These are phyloP conservation scores for Neurospora sp. DNA, from an alignment of 495 filamentous ascomycete species.

Conservation along the genomic window DNA sequence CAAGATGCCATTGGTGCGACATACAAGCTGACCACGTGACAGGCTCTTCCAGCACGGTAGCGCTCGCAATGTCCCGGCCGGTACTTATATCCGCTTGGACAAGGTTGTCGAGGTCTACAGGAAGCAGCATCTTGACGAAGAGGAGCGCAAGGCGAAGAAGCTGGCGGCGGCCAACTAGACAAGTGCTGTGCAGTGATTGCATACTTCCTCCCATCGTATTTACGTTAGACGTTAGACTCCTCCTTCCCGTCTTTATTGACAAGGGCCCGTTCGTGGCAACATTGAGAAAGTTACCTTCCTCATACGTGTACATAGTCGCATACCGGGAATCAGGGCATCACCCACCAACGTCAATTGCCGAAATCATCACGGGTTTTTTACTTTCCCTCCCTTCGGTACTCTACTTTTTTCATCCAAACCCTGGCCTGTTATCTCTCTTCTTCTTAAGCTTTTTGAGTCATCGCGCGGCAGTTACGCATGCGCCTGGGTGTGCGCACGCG, in stretches of 20 bases:
- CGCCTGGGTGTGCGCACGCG: slow-evolving; percentile 2
- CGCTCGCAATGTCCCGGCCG: slow-evolving; percentile 35
- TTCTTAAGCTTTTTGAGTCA: not conserved
- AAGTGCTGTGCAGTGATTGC: slow-evolving; percentile 1
- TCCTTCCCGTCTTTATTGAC: not conserved
- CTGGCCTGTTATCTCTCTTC: not conserved
- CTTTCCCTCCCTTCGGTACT: not conserved
- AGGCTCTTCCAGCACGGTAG: slow-evolving; percentile 35
- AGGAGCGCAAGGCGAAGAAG: slow-evolving; percentile 37
- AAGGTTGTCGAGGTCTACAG: slow-evolving; percentile 39
- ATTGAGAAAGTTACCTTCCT: slow-evolving; percentile 1
- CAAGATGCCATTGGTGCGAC: slow-evolving; percentile 7
- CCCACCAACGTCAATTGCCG: slow-evolving; percentile 1
- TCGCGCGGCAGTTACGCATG: not conserved
- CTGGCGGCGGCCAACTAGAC: slow-evolving; percentile 21
- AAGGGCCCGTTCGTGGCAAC: not conserved
- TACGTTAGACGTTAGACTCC: not conserved
- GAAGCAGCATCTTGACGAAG: slow-evolving; percentile 33
- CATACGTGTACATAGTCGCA: slow-evolving; percentile 16
- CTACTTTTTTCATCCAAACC: not conserved
- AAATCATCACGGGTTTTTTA: not conserved
- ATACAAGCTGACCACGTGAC: slow-evolving; percentile 19
- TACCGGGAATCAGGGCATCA: slow-evolving; percentile 7
- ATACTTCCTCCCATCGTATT: not conserved
- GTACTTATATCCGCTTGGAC: slow-evolving; percentile 31